phyloP scores from a whole-genome alignment of 768 basidiomycete genomes.

The Saitozyma sp. region DNA sequence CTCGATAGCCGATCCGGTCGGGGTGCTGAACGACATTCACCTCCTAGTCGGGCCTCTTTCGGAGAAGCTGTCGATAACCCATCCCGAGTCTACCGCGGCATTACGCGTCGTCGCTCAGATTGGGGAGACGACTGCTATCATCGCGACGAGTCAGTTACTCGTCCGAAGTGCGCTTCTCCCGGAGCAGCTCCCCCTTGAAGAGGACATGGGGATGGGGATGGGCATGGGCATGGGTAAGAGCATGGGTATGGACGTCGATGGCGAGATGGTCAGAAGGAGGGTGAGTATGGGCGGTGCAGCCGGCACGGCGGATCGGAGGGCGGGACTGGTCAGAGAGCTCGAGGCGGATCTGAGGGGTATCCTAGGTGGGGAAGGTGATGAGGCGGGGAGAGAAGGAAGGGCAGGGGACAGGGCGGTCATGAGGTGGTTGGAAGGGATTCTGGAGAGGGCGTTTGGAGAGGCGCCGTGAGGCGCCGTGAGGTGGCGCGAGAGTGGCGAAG shows the following conservation, averaged over 20 bases:
- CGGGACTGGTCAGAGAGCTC: constrained; percentile 13
- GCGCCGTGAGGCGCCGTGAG: neutral
- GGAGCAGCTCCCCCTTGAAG: neutral
- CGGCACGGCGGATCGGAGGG: constrained; percentile 8
- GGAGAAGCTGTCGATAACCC: constrained; percentile 6
- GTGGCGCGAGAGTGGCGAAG: too few species aligned
- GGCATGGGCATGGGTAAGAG: constrained; percentile 2
- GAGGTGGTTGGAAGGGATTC: constrained; percentile 9
- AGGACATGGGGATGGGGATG: constrained; percentile 1
- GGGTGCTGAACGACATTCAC: constrained; percentile 14
- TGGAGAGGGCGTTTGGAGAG: constrained; percentile 12
- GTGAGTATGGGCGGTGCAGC: constrained; percentile 12
- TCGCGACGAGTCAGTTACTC: constrained; percentile 24
- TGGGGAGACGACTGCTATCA: constrained; percentile 12
- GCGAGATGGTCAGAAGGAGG: neutral
- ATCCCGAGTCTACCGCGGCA: constrained; percentile 3
- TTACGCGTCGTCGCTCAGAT: constrained; percentile 9
- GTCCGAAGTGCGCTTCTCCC: constrained; percentile 11
- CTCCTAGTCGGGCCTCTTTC: constrained; percentile 8
- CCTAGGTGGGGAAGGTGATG: constrained; percentile 9
- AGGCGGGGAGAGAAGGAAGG: neutral
- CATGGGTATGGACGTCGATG: constrained; percentile 7
- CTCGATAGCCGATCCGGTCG: constrained; percentile 8
- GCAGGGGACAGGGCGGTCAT: constrained; percentile 6
- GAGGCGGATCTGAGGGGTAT: constrained; percentile 19